Evolutionary conservation across 2,329 filamentous ascomycete species (phyloP).

Genomic region (Epichloe sibirici): DNA sequence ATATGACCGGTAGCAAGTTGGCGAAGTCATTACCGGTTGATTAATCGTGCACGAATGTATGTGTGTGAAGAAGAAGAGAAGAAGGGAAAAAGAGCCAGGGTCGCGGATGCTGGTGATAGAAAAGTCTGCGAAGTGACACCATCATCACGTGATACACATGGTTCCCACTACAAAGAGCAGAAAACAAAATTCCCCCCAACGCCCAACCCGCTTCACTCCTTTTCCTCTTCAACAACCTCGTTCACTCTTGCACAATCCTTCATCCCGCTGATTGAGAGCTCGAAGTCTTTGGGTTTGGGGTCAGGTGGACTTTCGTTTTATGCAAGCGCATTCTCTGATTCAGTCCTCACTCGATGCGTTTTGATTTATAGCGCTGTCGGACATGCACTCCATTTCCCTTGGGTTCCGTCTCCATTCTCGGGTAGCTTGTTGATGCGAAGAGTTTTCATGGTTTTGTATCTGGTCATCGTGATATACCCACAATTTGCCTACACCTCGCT

Average conservation of each 20-base stretch:
- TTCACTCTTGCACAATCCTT: not conserved
- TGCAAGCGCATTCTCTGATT: not conserved
- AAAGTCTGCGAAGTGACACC: not conserved
- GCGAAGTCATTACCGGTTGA: conserved; percentile 41
- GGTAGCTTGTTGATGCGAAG: not conserved
- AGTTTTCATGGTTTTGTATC: not conserved
- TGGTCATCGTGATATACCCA: conserved; percentile 24
- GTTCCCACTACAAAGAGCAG: not conserved
- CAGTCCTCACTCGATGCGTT: not conserved
- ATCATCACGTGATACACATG: conserved; percentile 16
- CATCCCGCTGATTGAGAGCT: not conserved
- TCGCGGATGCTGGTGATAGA: not conserved
- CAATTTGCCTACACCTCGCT: conserved; percentile 51
- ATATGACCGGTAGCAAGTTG: conserved; percentile 47
- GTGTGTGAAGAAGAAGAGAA: conserved; percentile 35
- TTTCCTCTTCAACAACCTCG: conserved; percentile 1
- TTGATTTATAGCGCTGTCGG: not conserved
- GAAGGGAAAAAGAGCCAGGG: conserved; percentile 1
- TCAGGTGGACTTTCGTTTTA: not conserved
- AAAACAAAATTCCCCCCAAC: not conserved
- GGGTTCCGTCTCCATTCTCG: not conserved
- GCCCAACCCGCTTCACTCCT: not conserved
- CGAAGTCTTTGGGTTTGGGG: not conserved
- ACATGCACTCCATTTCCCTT: not conserved
- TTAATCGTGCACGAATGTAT: conserved; percentile 41